Conservation (phyloP, 208 protist species). For the Acanthamoeba divionensis region DNA sequence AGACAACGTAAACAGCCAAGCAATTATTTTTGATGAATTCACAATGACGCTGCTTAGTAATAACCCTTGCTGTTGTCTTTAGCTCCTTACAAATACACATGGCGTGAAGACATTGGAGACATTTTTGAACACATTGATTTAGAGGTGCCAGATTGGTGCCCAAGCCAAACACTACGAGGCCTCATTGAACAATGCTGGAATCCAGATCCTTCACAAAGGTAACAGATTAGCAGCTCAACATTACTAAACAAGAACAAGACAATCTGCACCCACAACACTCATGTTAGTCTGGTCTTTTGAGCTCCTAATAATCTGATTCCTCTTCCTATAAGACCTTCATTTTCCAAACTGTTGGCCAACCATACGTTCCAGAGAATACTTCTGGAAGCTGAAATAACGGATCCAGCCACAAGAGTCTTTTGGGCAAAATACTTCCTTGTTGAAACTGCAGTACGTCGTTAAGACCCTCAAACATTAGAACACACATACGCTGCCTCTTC, state of each 20-base stretch:
- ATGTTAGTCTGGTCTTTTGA: too few relatives aligned
- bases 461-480: background rate
- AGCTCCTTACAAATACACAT: constrained; percentile 25
- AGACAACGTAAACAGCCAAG: background rate
- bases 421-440: constrained; percentile 30
- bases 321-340: background rate
- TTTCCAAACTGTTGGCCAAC: background rate
- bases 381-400: constrained; percentile 17
- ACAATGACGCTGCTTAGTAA: too few relatives aligned
- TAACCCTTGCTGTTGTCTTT: too few relatives aligned
- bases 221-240: too few relatives aligned
- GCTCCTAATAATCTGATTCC: too few relatives aligned
- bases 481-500: too few relatives aligned
- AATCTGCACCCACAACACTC: too few relatives aligned
- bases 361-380: constrained; percentile 16
- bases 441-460: background rate
- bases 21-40: too few relatives aligned
- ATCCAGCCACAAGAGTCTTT: background rate
- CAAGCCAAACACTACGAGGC: background rate
- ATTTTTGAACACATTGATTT: background rate
- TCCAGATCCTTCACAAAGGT: background rate
- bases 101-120: background rate
- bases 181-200: constrained; percentile 29
- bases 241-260: too few relatives aligned
- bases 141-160: background rate